Percentiles rank a stretch among this genome's conserved stretches.
Evolutionary conservation across 139 green algal species (phyloP).

Genomic region (Dunaliella primolecta): DNA sequence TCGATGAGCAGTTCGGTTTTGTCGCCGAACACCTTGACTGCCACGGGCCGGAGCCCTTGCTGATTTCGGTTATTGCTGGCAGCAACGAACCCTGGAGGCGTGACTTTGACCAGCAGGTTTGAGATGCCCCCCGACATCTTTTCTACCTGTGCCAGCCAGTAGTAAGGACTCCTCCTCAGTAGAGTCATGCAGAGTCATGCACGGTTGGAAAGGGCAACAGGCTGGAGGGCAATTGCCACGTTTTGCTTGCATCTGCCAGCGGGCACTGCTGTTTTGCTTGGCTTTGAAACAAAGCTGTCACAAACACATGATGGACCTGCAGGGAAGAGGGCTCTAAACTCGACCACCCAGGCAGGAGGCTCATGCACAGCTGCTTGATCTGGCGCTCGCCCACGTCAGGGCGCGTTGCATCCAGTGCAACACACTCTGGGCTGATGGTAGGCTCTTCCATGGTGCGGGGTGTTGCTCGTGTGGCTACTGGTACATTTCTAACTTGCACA

Average conservation of each 20-base stretch:
- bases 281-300: too few species aligned
- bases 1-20: constrained; percentile 88
- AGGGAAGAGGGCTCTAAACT: not conserved
- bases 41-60: constrained; percentile 44
- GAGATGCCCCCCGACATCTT: constrained; percentile 84
- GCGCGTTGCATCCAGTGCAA: not conserved
- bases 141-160: constrained; percentile 50
- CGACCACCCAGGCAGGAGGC: constrained; percentile 42
- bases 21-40: constrained; percentile 85
- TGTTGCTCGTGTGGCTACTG: too few species aligned
- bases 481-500: too few species aligned
- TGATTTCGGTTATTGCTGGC: not conserved
- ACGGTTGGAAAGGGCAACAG: not conserved
- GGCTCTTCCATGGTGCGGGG: not conserved
- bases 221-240: not conserved
- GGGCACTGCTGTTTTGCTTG: too few species aligned
- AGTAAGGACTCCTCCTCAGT: not conserved
- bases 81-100: too few species aligned
- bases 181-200: not conserved
- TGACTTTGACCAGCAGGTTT: constrained; percentile 77
- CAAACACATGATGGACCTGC: too few species aligned
- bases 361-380: constrained; percentile 30
- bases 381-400: not conserved
- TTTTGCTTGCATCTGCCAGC: too few species aligned
- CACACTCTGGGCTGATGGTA: not conserved